These are phyloP conservation scores for Immersiporthe knoxdaviesiana DNA, from an alignment of 2,329 filamentous ascomycete genomes.

Conservation along the genomic window DNA sequence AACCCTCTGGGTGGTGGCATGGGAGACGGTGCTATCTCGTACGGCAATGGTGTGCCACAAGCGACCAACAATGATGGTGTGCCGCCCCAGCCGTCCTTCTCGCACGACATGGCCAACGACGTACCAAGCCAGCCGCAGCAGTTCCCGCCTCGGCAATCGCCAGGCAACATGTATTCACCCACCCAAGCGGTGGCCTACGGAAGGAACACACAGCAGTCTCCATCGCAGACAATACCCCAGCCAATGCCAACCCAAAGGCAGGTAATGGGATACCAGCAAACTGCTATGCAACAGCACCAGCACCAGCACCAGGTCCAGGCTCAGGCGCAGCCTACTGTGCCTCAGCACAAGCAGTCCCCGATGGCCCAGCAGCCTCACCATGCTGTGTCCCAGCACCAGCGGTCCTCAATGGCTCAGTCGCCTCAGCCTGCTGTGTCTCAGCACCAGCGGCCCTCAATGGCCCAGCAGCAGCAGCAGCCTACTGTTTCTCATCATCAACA, in stretches of 20 bases:
- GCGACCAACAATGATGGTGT: slow-evolving; percentile 16
- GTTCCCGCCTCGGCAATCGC: slow-evolving; percentile 17
- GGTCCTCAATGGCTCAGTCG: neutral
- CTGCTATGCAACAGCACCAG: slow-evolving; percentile 32
- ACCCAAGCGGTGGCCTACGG: slow-evolving; percentile 13
- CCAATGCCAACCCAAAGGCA: slow-evolving; percentile 24
- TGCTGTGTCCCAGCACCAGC: slow-evolving; percentile 31
- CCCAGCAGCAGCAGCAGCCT: slow-evolving; percentile 15
- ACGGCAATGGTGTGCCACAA: slow-evolving; percentile 19
- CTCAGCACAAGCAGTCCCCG: slow-evolving; percentile 31
- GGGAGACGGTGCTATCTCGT: slow-evolving; percentile 10
- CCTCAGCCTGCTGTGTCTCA: slow-evolving; percentile 32
- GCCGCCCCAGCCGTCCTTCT: slow-evolving; percentile 9
- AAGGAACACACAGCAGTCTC: slow-evolving; percentile 25
- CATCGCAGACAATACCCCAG: slow-evolving; percentile 26
- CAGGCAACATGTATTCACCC: slow-evolving; percentile 10
- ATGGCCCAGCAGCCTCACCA: slow-evolving; percentile 35
- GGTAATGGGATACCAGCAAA: slow-evolving; percentile 27
- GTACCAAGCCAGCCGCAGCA: slow-evolving; percentile 23
- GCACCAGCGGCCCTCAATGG: slow-evolving; percentile 12
- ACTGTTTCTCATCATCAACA: slow-evolving; percentile 31
- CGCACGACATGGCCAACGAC: slow-evolving; percentile 22
- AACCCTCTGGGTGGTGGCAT: slow-evolving; percentile 17
- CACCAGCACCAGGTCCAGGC: slow-evolving; percentile 2
- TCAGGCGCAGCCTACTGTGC: slow-evolving; percentile 19